Base-by-base conservation (phyloP, 106 monocot species). In the Iris macrosiphon region DNA sequence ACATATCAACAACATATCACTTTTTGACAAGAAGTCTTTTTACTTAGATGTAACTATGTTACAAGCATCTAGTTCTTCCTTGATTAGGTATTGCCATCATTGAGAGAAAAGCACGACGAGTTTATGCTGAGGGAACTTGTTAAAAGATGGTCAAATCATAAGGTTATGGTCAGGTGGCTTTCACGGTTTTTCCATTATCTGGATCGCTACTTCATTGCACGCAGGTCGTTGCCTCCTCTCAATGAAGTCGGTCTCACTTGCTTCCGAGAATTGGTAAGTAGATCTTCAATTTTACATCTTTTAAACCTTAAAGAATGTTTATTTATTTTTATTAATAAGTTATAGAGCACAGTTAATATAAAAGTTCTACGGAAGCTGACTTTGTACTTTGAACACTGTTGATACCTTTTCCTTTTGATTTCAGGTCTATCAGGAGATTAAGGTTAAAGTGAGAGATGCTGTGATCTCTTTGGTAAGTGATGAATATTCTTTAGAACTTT, bases 81-180 rank as follows among this genome's bases (percentile, higher is more conserved):
- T 11, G 2, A 26, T 47, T 61, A 92, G 92, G 92, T 93, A 15
- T 31, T 87, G 41, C 92, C 92, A 35, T 72, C 92, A 15, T 55
- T 93, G 54, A 83, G 71, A 53, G 92, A 83, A 51, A 87, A 87
- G 56, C 87, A 87, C 57, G 79, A 79, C 20, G 92, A 93, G 57
- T 87, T 74, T 67, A 87, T 87, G 87, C 27, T 93, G 53, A 83
- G 79, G 35, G 92, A 93, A 63, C 66, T 93, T 9, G 76, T 79
- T n/a, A 67, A 69, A 53, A 73, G 92, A 60, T 93, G 92, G 92
- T 31, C 44, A 20, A 93, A 93, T 68, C 92, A 93, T 46, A 93
- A 87, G 69, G 57, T 83, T 29, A 87, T 93, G 92, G 87, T 87
- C 44, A 63, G 79, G 23, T 93, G 83, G 87, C 74, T 93, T 17